Conservation (phyloP, 495 filamentous ascomycete genomes). For the Aspergillus sclerotiicarbonarius region DNA sequence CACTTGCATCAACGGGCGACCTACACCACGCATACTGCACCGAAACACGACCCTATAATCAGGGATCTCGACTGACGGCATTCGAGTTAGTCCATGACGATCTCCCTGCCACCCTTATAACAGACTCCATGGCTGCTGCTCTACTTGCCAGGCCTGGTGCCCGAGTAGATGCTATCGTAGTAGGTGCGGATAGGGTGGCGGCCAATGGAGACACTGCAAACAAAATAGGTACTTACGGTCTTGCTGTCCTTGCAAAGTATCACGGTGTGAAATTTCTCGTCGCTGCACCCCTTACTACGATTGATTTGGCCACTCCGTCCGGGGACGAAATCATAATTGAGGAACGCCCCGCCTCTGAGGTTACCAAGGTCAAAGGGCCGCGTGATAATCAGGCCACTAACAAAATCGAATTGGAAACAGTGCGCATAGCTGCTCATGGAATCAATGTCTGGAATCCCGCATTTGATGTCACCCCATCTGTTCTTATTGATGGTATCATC, state of each 20-base stretch:
- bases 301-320: constrained; percentile 75
- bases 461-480: constrained; percentile 88
- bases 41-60: constrained; percentile 96
- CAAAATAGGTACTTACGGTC: constrained; percentile 94
- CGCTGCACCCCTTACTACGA: constrained; percentile 89
- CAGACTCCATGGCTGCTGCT: constrained; percentile 93
- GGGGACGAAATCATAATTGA: constrained; percentile 84
- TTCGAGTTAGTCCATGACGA: constrained; percentile 92
- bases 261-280: constrained; percentile 94
- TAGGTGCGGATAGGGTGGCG: constrained; percentile 92
- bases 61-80: constrained; percentile 90
- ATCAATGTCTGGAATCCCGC: constrained; percentile 94
- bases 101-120: constrained; percentile 90
- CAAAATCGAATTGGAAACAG: constrained; percentile 59
- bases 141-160: constrained; percentile 61
- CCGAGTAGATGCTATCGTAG: constrained; percentile 80
- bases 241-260: constrained; percentile 80
- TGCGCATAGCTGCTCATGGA: constrained; percentile 76
- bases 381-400: constrained; percentile 44
- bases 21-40: constrained; percentile 89
- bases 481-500: constrained; percentile 88
- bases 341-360: constrained; percentile 72
- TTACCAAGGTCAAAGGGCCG: constrained; percentile 79
- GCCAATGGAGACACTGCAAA: constrained; percentile 98
- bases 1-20: constrained; percentile 60